These are phyloP conservation scores for Dendrobium officinale DNA, from an alignment of 106 monocot genomes.

Conservation along the genomic window DNA sequence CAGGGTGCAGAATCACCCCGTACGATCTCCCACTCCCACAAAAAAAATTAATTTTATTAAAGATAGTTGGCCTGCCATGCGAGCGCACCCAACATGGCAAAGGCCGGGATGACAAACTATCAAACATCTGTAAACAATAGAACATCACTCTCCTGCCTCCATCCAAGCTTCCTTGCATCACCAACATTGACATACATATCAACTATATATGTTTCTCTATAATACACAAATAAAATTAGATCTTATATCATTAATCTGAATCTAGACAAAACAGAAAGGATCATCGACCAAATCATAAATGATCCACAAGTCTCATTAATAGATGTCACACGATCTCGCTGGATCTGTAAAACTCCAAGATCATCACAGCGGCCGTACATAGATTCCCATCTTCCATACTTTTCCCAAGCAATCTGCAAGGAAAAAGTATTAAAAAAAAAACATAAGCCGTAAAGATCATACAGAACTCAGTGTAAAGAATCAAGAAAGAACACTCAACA, in stretches of 20 bases:
- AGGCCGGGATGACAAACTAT: too few relatives aligned
- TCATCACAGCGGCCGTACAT: neutral
- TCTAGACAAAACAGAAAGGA: too few relatives aligned
- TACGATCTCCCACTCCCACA: constrained; percentile 26
- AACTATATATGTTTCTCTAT: neutral
- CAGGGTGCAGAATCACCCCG: constrained; percentile 27
- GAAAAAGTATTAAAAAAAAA: neutral
- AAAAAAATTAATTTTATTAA: neutral
- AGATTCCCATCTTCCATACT: too few relatives aligned
- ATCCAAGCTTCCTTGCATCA: neutral
- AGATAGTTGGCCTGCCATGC: too few relatives aligned
- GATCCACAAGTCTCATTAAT: neutral
- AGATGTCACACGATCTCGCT: neutral
- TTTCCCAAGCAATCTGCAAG: too few relatives aligned
- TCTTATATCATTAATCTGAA: neutral
- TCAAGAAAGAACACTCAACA: neutral
- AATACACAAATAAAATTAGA: neutral
- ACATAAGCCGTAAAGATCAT: neutral
- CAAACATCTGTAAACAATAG: too few relatives aligned
- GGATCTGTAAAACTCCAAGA: neutral
- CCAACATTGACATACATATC: neutral
- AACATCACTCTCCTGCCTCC: neutral
- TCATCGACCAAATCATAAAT: neutral
- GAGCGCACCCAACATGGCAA: too few relatives aligned
- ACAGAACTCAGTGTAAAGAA: neutral